phyloP scores from a whole-genome alignment of 108 stramenopile genomes.

The Parietichytrium sp. region DNA sequence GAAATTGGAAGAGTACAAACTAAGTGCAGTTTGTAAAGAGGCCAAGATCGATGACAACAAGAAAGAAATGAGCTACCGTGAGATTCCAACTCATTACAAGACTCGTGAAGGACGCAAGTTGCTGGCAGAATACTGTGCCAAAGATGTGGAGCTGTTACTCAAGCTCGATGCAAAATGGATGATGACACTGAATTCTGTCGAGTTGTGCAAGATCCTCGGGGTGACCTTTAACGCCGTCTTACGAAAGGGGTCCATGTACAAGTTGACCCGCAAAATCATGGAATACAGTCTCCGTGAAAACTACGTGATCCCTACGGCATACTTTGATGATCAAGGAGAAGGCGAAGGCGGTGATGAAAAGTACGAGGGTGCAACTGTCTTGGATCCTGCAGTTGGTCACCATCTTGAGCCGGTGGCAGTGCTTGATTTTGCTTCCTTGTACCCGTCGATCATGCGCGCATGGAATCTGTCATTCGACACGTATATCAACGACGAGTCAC shows the following conservation, averaged over 20 bases:
- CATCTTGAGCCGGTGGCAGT: neutral
- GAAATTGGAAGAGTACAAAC: neutral
- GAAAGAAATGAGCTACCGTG: constrained; percentile 4
- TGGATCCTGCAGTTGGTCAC: neutral
- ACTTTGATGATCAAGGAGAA: neutral
- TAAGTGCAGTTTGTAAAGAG: neutral
- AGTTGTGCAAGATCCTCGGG: neutral
- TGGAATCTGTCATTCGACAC: neutral
- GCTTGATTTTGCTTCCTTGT: neutral
- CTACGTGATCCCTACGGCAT: neutral
- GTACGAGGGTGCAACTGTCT: neutral
- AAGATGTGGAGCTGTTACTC: neutral
- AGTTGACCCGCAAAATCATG: neutral
- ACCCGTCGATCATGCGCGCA: neutral
- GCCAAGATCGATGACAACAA: neutral
- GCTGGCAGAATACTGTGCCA: neutral
- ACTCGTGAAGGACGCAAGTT: neutral
- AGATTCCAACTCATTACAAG: neutral
- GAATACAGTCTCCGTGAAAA: neutral
- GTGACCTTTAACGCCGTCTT: neutral
- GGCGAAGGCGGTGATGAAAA: neutral
- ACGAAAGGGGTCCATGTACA: neutral
- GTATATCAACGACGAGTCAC: neutral
- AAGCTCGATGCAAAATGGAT: neutral
- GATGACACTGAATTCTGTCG: neutral